phyloP scores from a whole-genome alignment of 1,284 basidiomycete genomes.

The Leccinum huronense region DNA sequence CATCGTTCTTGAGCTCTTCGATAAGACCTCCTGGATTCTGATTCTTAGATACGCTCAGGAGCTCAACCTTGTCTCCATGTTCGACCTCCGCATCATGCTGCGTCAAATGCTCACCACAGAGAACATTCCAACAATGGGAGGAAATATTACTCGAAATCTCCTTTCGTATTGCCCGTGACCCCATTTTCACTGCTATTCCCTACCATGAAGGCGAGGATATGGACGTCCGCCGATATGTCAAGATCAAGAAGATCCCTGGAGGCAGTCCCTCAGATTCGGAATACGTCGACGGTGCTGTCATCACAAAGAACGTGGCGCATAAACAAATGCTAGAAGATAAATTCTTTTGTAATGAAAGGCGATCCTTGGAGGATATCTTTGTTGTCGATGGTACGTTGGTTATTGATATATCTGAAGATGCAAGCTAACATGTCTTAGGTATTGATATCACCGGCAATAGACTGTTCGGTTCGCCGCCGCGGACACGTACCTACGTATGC shows the following conservation, averaged over 20 bases:
- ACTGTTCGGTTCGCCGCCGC: constrained; percentile 83
- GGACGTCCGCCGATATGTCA: constrained; percentile 93
- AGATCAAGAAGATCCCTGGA: constrained; percentile 98
- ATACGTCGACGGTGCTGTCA: constrained; percentile 96
- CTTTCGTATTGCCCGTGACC: constrained; percentile 71
- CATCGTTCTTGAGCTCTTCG: background rate
- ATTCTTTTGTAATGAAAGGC: constrained; percentile 34
- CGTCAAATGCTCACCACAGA: constrained; percentile 83
- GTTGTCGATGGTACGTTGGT: constrained; percentile 60
- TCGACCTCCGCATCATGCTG: constrained; percentile 85
- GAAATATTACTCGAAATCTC: constrained; percentile 78
- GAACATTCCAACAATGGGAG: constrained; percentile 84
- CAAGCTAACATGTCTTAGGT: constrained; percentile 46
- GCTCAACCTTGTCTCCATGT: constrained; percentile 81
- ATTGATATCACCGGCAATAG: constrained; percentile 80
- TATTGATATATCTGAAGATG: constrained; percentile 5
- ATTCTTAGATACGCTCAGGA: constrained; percentile 69
- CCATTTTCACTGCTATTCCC: constrained; percentile 72
- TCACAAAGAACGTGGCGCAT: constrained; percentile 97
- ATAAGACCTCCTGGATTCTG: constrained; percentile 8
- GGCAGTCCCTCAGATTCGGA: constrained; percentile 91
- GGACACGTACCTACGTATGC: constrained; percentile 83
- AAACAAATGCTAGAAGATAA: constrained; percentile 73
- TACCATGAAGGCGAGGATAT: constrained; percentile 86
- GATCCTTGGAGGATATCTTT: constrained; percentile 41